Base-by-base conservation (phyloP, 2,329 filamentous ascomycete species). In the Colletotrichum truncatum region DNA sequence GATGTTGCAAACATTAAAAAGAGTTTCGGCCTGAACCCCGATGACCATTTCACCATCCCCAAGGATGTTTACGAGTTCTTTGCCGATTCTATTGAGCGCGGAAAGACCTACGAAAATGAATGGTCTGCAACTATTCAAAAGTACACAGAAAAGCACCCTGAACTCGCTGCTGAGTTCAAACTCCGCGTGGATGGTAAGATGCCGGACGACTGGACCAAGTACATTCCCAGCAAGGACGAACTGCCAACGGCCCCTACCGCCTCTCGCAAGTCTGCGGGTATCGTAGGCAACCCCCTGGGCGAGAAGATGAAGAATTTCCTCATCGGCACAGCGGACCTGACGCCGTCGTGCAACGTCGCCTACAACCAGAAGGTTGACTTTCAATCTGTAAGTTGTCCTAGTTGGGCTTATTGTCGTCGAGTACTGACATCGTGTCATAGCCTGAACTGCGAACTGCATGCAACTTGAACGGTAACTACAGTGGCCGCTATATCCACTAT, bases 401-500 rank as follows among this genome's bases (percentile, higher is more conserved):
- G n/a, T n/a, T n/a, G n/a, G n/a, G n/a, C n/a, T n/a, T n/a, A n/a
- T n/a, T n/a, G n/a, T n/a, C n/a, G n/a, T n/a, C n/a, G n/a, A n/a
- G n/a, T n/a, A n/a, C n/a, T n/a, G n/a, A n/a, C n/a, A n/a, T n/a
- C n/a, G n/a, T n/a, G n/a, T n/a, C n/a, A n/a, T n/a, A 80, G 72
- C 79, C 78, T 9, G 74, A 74, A 23, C 70, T 80, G 14, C 73
- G 69, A 52, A 80, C 79, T 0, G 67, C 73, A 2, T 84, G 82
- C 65, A 84, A 84, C 7, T 81, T 85, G 69, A 85, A 85, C 67
- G 88, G 87, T 41, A 76, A 84, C 73, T 85, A 84, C 67, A 70
- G 77, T 1, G 86, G 86, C 3, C 81, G 86, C 1, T 88, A 87
- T 68, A 84, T 89, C 67, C 87, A 87, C 73, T 89, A 82, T 72